Evolutionary conservation across 805 yeast genomes (phyloP).

Genomic region (Zygotorulaspora sp.): DNA sequence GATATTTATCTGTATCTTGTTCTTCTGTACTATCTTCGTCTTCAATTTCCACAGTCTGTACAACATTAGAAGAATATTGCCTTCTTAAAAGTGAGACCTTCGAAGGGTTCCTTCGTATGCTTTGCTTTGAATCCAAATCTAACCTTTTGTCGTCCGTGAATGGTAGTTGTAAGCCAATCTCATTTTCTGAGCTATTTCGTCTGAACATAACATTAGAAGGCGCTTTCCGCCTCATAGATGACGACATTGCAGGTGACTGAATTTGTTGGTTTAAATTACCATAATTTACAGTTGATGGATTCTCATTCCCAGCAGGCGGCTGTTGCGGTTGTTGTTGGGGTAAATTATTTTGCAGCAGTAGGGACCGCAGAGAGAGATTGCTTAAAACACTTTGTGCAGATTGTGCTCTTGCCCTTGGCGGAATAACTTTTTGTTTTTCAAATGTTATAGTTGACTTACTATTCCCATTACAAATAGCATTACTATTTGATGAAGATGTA

Average conservation of each 20-base stretch:
- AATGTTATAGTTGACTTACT: constrained; percentile 34
- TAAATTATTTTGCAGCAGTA: constrained; percentile 57
- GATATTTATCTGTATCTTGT: constrained; percentile 1
- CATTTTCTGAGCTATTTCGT: constrained; percentile 21
- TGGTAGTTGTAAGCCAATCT: constrained; percentile 33
- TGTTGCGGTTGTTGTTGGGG: constrained; percentile 33
- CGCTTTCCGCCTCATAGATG: constrained; percentile 31
- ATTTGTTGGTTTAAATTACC: constrained; percentile 36
- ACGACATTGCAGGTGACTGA: constrained; percentile 41
- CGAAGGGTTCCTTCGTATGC: constrained; percentile 4
- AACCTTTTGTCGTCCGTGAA: constrained; percentile 32
- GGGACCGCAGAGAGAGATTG: constrained; percentile 64
- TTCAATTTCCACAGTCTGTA: constrained; percentile 4
- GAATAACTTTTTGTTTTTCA: constrained; percentile 59
- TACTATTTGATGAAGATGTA: constrained; percentile 12
- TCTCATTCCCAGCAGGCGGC: constrained; percentile 9
- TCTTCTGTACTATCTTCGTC: constrained; percentile 1
- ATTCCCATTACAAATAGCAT: constrained; percentile 12
- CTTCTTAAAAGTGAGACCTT: constrained; percentile 3
- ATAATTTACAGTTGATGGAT: constrained; percentile 16
- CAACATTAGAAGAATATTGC: not conserved
- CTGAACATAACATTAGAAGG: constrained; percentile 17
- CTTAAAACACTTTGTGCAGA: constrained; percentile 41
- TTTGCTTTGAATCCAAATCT: constrained; percentile 10
- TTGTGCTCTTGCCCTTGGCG: constrained; percentile 38